phyloP scores from a whole-genome alignment of 805 yeast species.

The Monosporozyma solicola region DNA sequence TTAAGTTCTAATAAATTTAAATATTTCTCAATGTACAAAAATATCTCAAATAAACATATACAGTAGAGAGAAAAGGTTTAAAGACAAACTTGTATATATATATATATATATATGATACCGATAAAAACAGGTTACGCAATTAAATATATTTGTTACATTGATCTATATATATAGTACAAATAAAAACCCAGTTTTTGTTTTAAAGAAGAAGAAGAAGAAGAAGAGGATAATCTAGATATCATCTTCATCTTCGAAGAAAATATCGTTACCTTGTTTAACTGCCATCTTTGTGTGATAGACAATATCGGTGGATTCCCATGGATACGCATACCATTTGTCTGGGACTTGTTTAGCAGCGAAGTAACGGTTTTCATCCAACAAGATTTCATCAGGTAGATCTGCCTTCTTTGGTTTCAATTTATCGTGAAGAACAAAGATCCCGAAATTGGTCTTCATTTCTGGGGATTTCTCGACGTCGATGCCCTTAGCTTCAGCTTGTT shows the following conservation, averaged over 20 bases:
- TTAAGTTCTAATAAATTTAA: too few species aligned
- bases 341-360: constrained; percentile 69
- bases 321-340: constrained; percentile 79
- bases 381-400: constrained; percentile 54
- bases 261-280: constrained; percentile 65
- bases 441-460: constrained; percentile 51
- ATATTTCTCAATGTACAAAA: too few species aligned
- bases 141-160: too few species aligned
- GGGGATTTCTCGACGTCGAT: constrained; percentile 35
- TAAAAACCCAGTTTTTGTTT: too few species aligned
- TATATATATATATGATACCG: too few species aligned
- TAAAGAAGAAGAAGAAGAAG: too few species aligned
- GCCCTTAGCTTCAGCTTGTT: constrained; percentile 47
- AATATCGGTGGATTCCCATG: constrained; percentile 77
- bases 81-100: too few species aligned
- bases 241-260: constrained; percentile 20
- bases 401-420: constrained; percentile 66
- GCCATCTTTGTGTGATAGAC: constrained; percentile 66
- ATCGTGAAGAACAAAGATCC: constrained; percentile 71
- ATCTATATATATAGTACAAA: neutral
- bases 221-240: neutral
- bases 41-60: too few species aligned
- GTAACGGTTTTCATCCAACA: constrained; percentile 48
- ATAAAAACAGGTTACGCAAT: too few species aligned
- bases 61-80: too few species aligned